Conservation (phyloP, 1,284 basidiomycete species). For the Puccinia sorghi region DNA sequence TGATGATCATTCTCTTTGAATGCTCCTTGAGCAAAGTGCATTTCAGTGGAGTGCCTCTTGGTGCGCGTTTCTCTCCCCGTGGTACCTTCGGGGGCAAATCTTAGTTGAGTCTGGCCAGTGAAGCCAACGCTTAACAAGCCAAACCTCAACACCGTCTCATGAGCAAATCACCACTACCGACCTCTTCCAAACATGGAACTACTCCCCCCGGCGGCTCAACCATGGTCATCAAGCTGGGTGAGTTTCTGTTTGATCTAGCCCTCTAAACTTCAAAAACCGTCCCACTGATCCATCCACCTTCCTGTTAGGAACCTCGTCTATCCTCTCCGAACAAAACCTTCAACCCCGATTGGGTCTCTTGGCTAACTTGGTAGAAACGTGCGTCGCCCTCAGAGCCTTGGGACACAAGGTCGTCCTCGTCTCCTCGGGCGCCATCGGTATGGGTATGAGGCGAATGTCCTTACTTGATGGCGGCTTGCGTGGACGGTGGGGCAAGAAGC, state of each 20-base stretch:
- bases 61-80: no score
- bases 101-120: no score
- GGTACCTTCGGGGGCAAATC: no score
- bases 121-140: no score
- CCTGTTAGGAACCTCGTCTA: slow-evolving; percentile 79
- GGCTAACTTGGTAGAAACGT: slow-evolving; percentile 88
- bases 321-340: slow-evolving; percentile 84
- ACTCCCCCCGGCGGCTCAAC: slow-evolving; percentile 59
- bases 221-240: slow-evolving; percentile 83
- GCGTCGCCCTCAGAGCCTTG: slow-evolving; percentile 71
- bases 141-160: not conserved
- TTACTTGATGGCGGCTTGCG: slow-evolving; percentile 1
- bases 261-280: no score
- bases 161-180: not conserved
- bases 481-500: slow-evolving; percentile 68
- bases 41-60: no score
- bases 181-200: not conserved
- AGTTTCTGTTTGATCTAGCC: no score
- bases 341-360: slow-evolving; percentile 82
- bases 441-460: slow-evolving; percentile 84
- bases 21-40: no score
- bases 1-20: no score
- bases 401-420: slow-evolving; percentile 95
- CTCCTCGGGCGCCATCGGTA: slow-evolving; percentile 92
- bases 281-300: slow-evolving; percentile 3